Percentiles rank a stretch among this genome's conserved stretches.
Evolutionary conservation across 345 rosid genomes (phyloP).

Genomic region (Euphorbia pulcherrima): DNA sequence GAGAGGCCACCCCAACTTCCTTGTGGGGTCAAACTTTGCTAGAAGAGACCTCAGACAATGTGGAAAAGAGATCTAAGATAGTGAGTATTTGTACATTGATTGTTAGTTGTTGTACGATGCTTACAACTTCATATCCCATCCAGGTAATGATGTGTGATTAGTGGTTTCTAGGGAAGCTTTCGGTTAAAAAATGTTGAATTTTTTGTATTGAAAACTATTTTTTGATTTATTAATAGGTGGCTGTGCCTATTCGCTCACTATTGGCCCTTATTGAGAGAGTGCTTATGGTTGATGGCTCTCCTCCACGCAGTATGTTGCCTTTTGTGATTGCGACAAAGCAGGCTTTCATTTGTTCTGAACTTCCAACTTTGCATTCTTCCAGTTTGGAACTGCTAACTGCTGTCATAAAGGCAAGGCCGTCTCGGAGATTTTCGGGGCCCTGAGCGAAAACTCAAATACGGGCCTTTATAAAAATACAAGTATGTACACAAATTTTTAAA

Average conservation of each 20-base stretch:
- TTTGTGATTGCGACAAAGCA: conserved; percentile 65
- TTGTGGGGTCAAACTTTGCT: conserved; percentile 50
- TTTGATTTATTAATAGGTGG: conserved; percentile 43
- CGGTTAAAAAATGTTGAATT: not conserved
- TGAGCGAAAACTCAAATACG: no score
- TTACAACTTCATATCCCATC: conserved; percentile 56
- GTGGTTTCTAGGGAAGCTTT: conserved; percentile 4
- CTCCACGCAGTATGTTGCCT: conserved; percentile 40
- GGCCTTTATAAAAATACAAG: no score
- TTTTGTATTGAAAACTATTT: conserved; percentile 7
- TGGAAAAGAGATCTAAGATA: conserved; percentile 45
- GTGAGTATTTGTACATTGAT: conserved; percentile 52
- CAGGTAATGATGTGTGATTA: conserved; percentile 46
- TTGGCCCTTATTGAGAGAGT: conserved; percentile 76
- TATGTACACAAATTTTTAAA: no score
- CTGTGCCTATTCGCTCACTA: conserved; percentile 54
- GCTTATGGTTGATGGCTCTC: conserved; percentile 72
- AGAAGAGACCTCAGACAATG: conserved; percentile 35
- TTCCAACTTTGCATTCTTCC: conserved; percentile 61
- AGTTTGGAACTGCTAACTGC: conserved; percentile 63
- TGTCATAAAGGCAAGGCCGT: conserved; percentile 57
- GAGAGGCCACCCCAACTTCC: conserved; percentile 61
- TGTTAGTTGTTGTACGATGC: conserved; percentile 59
- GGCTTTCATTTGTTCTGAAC: conserved; percentile 69
- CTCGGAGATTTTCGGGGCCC: no score